Evolutionary conservation across 2,329 filamentous ascomycete species (phyloP).

Genomic region (Sclerotinia nivalis): DNA sequence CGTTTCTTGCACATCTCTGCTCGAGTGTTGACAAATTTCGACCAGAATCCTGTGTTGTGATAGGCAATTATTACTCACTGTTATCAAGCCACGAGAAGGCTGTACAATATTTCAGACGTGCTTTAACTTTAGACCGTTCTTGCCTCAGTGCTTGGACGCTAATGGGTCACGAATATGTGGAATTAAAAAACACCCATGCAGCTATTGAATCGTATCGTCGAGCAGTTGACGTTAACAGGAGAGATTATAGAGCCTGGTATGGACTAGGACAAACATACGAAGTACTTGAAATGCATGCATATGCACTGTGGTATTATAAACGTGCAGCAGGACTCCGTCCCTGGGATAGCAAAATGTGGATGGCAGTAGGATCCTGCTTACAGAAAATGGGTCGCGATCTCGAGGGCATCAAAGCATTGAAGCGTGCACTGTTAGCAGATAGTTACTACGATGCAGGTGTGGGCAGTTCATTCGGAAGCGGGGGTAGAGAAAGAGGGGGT

Average conservation of each 20-base stretch:
- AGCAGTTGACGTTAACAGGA: constrained; percentile 91
- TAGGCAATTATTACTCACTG: constrained; percentile 95
- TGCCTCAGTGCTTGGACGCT: constrained; percentile 96
- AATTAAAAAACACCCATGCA: constrained; percentile 97
- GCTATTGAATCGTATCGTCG: constrained; percentile 96
- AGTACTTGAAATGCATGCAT: constrained; percentile 96
- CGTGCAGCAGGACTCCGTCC: constrained; percentile 89
- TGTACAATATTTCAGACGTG: constrained; percentile 94
- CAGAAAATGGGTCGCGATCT: constrained; percentile 82
- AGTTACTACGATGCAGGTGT: constrained; percentile 75
- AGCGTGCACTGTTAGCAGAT: constrained; percentile 85
- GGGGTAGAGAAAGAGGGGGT: constrained; percentile 50
- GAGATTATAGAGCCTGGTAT: constrained; percentile 98
- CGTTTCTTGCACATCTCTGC: constrained; percentile 88
- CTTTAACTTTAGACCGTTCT: constrained; percentile 82
- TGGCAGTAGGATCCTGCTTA: constrained; percentile 88
- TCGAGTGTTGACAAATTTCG: constrained; percentile 93
- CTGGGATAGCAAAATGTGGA: constrained; percentile 99
- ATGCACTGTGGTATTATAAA: constrained; percentile 97
- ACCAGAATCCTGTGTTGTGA: constrained; percentile 93
- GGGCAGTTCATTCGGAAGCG: constrained; percentile 45
- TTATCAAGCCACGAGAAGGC: constrained; percentile 96
- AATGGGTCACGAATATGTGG: constrained; percentile 98
- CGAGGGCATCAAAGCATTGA: constrained; percentile 94
- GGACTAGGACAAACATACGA: constrained; percentile 96